Evolutionary conservation across 2,329 filamentous ascomycete genomes (phyloP).

Genomic region (Aspergillus puulaauensis): DNA sequence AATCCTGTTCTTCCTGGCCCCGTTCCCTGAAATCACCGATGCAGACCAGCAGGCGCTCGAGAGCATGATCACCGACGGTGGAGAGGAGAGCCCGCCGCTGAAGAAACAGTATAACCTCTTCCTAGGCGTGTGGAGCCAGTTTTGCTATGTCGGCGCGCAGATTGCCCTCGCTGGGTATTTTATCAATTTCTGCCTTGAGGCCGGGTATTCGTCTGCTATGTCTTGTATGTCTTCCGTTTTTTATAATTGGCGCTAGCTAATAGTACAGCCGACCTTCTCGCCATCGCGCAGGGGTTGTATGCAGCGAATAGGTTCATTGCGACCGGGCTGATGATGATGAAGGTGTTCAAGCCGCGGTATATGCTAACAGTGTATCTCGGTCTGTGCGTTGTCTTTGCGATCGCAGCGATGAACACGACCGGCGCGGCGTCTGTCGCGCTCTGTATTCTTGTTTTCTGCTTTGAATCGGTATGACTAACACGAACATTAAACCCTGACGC

Average conservation of each 20-base stretch:
- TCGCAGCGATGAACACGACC: not conserved
- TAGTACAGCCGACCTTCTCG: not conserved
- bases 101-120: slow-evolving; percentile 4
- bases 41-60: not conserved
- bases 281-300: slow-evolving; percentile 5
- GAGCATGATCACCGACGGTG: not conserved
- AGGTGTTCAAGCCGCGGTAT: not conserved
- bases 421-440: not conserved
- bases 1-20: not conserved
- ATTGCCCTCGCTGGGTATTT: slow-evolving; percentile 1
- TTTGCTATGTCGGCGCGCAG: slow-evolving; percentile 5
- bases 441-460: not conserved
- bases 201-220: not conserved
- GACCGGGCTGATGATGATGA: not conserved
- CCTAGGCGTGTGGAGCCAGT: not conserved
- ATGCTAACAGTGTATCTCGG: not conserved
- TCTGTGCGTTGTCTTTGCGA: not conserved
- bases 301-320: slow-evolving; percentile 5
- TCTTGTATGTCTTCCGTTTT: not conserved
- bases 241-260: not conserved
- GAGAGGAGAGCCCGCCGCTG: not conserved
- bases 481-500: no score
- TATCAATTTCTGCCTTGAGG: slow-evolving; percentile 4
- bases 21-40: not conserved
- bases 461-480: not conserved